These are phyloP conservation scores for Blastobotrys attinorum DNA, from an alignment of 805 yeast genomes.

Conservation along the genomic window DNA sequence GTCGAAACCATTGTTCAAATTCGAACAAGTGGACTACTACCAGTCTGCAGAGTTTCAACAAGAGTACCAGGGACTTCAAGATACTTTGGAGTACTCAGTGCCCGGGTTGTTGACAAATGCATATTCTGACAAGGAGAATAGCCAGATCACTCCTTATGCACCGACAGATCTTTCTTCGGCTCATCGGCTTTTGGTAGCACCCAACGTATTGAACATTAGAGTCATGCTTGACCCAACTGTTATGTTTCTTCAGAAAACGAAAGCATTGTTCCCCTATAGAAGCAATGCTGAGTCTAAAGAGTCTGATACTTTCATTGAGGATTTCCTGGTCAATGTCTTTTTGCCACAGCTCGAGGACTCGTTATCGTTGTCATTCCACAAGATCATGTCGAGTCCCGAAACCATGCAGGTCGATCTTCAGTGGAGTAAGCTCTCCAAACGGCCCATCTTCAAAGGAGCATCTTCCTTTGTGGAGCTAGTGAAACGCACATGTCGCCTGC, in stretches of 20 bases:
- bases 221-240: constrained; percentile 67
- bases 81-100: constrained; percentile 51
- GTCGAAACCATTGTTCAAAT: constrained; percentile 16
- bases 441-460: constrained; percentile 35
- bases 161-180: constrained; percentile 51
- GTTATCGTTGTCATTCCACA: constrained; percentile 45
- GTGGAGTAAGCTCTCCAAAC: constrained; percentile 24
- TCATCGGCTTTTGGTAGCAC: constrained; percentile 58
- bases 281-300: constrained; percentile 18
- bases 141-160: constrained; percentile 36
- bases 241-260: constrained; percentile 55
- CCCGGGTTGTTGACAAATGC: constrained; percentile 50
- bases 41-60: constrained; percentile 17
- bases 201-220: constrained; percentile 73
- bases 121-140: constrained; percentile 10
- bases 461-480: constrained; percentile 41
- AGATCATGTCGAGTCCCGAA: constrained; percentile 34
- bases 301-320: constrained; percentile 40
- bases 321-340: constrained; percentile 57
- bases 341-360: constrained; percentile 56
- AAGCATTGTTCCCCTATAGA: constrained; percentile 30
- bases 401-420: constrained; percentile 30
- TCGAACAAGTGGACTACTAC: constrained; percentile 27
- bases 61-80: constrained; percentile 34
- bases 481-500: constrained; percentile 39